These are phyloP conservation scores for Aristolochia californica DNA, from an alignment of 164 flowering plant genomes.

Conservation along the genomic window DNA sequence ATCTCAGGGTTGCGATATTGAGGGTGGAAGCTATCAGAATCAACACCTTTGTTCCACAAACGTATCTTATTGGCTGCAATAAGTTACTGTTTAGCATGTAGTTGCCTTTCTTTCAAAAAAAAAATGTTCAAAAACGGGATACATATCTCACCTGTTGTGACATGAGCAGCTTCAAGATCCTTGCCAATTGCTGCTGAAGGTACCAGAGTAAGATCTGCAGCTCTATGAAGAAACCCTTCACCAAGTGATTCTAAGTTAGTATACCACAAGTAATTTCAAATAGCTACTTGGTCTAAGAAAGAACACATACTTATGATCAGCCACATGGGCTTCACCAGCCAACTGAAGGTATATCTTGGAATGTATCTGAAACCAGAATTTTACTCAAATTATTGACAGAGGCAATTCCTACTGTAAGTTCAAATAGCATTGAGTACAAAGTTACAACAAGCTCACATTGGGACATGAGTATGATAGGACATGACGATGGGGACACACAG, in stretches of 20 bases:
- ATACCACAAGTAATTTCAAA: slow-evolving; percentile 1
- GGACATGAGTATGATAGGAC: slow-evolving; percentile 99
- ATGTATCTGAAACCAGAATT: slow-evolving; percentile 57
- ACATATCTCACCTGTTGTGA: slow-evolving; percentile 54
- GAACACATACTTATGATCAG: slow-evolving; percentile 64
- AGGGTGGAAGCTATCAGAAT: slow-evolving; percentile 87
- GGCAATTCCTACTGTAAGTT: too few species aligned
- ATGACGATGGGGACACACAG: slow-evolving; percentile 84
- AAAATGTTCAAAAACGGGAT: not conserved
- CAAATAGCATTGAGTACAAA: not conserved
- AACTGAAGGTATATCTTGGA: slow-evolving; percentile 97
- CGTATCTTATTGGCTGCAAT: slow-evolving; percentile 73
- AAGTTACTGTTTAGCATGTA: not conserved
- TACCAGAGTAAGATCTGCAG: slow-evolving; percentile 95
- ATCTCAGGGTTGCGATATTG: slow-evolving; percentile 60
- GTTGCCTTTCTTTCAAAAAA: too few species aligned
- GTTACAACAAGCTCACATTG: slow-evolving; percentile 61
- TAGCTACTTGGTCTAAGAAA: not conserved
- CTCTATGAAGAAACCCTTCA: slow-evolving; percentile 87
- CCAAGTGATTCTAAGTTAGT: slow-evolving; percentile 7
- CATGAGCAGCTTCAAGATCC: slow-evolving; percentile 66
- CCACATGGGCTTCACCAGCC: slow-evolving; percentile 99
- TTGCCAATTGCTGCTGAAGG: slow-evolving; percentile 86
- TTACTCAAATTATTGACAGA: not conserved
- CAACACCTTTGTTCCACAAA: slow-evolving; percentile 96